A percentile compares a stretch with the other conserved stretches of the same genome.
phyloP scores from a whole-genome alignment of 2,329 filamentous ascomycete species.

The Ascochyta rabiei region DNA sequence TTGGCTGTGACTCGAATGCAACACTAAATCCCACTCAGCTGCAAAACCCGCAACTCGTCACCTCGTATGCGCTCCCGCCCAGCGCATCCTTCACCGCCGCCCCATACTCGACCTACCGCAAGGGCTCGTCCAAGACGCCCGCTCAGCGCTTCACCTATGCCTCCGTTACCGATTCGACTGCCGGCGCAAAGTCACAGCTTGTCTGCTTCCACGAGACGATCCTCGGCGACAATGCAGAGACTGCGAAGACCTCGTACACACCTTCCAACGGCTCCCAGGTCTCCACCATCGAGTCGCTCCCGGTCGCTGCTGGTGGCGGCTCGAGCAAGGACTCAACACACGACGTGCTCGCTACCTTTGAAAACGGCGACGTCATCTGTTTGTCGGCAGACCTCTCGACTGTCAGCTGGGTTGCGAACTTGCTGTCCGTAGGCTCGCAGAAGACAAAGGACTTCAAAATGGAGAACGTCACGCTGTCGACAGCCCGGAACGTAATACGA shows the following conservation, averaged over 20 bases:
- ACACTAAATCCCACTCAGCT: constrained; percentile 51
- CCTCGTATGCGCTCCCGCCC: constrained; percentile 67
- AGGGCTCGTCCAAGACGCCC: constrained; percentile 50
- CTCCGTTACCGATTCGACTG: constrained; percentile 54
- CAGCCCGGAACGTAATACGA: constrained; percentile 49
- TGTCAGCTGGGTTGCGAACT: constrained; percentile 40
- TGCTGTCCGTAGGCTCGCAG: constrained; percentile 25
- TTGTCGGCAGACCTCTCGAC: constrained; percentile 61
- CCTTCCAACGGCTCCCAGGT: constrained; percentile 33
- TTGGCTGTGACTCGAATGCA: constrained; percentile 1
- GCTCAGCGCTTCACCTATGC: constrained; percentile 64
- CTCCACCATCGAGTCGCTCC: constrained; percentile 41
- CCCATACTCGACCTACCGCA: constrained; percentile 64
- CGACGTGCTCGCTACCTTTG: constrained; percentile 63
- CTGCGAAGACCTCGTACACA: constrained; percentile 41
- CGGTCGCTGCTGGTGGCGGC: constrained; percentile 27
- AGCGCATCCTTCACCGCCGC: constrained; percentile 62
- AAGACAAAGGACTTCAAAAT: constrained; percentile 29
- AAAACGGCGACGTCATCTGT: constrained; percentile 66
- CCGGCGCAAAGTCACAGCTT: constrained; percentile 56
- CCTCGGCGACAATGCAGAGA: constrained; percentile 42
- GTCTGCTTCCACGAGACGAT: constrained; percentile 61
- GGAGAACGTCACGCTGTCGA: constrained; percentile 43
- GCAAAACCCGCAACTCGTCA: constrained; percentile 64
- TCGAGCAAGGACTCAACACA: constrained; percentile 31